A percentile compares a stretch with the other conserved stretches of the same genome.
These are phyloP conservation scores for Cladobotryum mycophilum DNA, from an alignment of 2,329 filamentous ascomycete species.

Conservation along the genomic window DNA sequence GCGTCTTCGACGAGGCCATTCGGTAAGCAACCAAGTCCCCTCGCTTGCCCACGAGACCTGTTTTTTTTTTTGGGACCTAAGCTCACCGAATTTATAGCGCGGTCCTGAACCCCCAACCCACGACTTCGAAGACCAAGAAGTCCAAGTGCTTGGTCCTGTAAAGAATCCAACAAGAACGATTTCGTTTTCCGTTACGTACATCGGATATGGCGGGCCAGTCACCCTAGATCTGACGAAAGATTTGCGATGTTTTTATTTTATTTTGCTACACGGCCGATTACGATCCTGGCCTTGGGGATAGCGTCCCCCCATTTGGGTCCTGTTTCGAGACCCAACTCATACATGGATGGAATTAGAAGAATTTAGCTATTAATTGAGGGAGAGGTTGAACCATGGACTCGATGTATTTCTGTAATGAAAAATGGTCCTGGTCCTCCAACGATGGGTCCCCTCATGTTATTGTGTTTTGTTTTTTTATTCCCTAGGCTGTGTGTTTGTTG, in stretches of 20 bases:
- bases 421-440: background rate
- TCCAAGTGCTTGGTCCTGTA: conserved; percentile 66
- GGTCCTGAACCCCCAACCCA: conserved; percentile 62
- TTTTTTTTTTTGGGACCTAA: background rate
- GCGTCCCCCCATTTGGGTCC: conserved; percentile 6
- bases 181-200: conserved; percentile 6
- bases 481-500: conserved; percentile 7
- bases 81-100: conserved; percentile 43
- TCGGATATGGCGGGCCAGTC: conserved; percentile 4
- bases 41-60: background rate
- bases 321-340: conserved; percentile 5
- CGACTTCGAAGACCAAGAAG: conserved; percentile 53
- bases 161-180: conserved; percentile 15
- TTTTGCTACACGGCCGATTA: conserved; percentile 8
- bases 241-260: conserved; percentile 1
- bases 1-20: conserved; percentile 97
- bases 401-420: conserved; percentile 9
- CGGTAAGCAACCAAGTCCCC: conserved; percentile 56
- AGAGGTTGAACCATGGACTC: conserved; percentile 1
- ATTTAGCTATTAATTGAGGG: conserved; percentile 9
- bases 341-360: conserved; percentile 5
- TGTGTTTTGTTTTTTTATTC: conserved; percentile 9
- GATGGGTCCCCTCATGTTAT: too few species aligned
- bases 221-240: conserved; percentile 4
- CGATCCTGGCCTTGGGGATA: conserved; percentile 8